Percentiles rank a stretch among this genome's conserved stretches.
These are phyloP conservation scores for Boeremia exigua DNA, from an alignment of 2,329 filamentous ascomycete species.

Conservation along the genomic window DNA sequence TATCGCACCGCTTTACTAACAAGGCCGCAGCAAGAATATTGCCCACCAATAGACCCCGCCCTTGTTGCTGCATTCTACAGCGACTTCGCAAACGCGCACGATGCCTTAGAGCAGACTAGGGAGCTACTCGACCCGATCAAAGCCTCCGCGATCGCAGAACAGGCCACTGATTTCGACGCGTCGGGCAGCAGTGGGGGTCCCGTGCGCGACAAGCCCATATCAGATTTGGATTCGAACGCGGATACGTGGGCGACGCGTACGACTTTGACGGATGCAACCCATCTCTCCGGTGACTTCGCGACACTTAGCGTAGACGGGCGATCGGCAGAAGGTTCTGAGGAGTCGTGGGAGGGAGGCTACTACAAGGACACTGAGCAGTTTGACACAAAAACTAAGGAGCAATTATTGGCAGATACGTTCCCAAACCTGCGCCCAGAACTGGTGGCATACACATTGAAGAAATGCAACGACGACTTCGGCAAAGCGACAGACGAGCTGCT, in stretches of 20 bases:
- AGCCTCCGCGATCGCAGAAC: constrained; percentile 67
- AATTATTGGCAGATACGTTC: constrained; percentile 73
- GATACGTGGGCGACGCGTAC: constrained; percentile 51
- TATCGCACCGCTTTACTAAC: constrained; percentile 22
- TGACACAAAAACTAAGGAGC: constrained; percentile 67
- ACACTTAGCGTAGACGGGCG: constrained; percentile 36
- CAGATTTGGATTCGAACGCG: constrained; percentile 43
- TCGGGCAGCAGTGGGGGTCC: constrained; percentile 67
- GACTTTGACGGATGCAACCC: constrained; percentile 58
- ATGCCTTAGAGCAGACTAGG: constrained; percentile 60
- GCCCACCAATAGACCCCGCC: constrained; percentile 76
- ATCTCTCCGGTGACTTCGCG: constrained; percentile 55
- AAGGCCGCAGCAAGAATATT: constrained; percentile 69
- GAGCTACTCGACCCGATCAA: constrained; percentile 70
- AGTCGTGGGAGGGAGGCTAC: constrained; percentile 35
- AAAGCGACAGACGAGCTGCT: constrained; percentile 80
- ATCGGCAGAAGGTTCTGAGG: constrained; percentile 29
- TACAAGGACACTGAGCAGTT: constrained; percentile 51
- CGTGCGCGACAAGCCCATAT: constrained; percentile 24
- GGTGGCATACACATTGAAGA: constrained; percentile 70
- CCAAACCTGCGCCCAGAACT: constrained; percentile 70
- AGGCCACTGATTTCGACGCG: constrained; percentile 78
- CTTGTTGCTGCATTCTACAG: constrained; percentile 76
- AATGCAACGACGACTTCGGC: constrained; percentile 70
- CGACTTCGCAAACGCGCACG: constrained; percentile 71